phyloP scores from a whole-genome alignment of 2,329 filamentous ascomycete species.

The Endocalyx cinctus region DNA sequence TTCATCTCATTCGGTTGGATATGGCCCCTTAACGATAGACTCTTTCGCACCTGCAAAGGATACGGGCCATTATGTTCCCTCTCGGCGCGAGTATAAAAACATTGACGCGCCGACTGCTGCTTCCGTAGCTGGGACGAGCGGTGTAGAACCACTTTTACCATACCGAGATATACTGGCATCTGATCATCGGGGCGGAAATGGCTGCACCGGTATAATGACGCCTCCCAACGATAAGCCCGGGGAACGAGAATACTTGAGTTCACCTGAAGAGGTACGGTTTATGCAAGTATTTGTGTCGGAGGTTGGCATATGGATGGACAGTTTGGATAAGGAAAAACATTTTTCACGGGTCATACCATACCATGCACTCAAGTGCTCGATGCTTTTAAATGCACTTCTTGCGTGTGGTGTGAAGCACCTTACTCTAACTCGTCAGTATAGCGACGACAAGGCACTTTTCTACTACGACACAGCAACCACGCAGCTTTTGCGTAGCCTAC shows the following conservation, averaged over 20 bases:
- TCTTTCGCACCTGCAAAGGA: conserved; percentile 20
- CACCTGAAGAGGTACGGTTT: conserved; percentile 75
- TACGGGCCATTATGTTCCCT: conserved; percentile 14
- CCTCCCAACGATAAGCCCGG: conserved; percentile 34
- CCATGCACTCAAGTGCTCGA: conserved; percentile 73
- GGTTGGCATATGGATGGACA: conserved; percentile 92
- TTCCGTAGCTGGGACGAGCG: conserved; percentile 33
- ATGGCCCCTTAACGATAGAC: conserved; percentile 18
- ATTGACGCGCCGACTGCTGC: conserved; percentile 35
- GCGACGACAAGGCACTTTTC: conserved; percentile 70
- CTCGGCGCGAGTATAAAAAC: conserved; percentile 24
- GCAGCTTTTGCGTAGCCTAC: conserved; percentile 68
- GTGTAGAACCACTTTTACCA: conserved; percentile 26
- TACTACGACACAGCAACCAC: conserved; percentile 86
- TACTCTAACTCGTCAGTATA: conserved; percentile 60
- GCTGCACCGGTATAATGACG: conserved; percentile 37
- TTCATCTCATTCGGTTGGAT: conserved; percentile 19
- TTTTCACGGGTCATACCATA: conserved; percentile 83
- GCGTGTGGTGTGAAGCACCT: conserved; percentile 85
- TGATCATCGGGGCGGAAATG: conserved; percentile 22
- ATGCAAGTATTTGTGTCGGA: conserved; percentile 92
- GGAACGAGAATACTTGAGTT: conserved; percentile 61
- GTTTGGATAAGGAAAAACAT: conserved; percentile 78
- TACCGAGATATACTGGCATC: too few relatives aligned
- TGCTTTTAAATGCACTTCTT: conserved; percentile 84